phyloP scores from a whole-genome alignment of 129 eudicot species.

The Centrapalus pauciflorus region DNA sequence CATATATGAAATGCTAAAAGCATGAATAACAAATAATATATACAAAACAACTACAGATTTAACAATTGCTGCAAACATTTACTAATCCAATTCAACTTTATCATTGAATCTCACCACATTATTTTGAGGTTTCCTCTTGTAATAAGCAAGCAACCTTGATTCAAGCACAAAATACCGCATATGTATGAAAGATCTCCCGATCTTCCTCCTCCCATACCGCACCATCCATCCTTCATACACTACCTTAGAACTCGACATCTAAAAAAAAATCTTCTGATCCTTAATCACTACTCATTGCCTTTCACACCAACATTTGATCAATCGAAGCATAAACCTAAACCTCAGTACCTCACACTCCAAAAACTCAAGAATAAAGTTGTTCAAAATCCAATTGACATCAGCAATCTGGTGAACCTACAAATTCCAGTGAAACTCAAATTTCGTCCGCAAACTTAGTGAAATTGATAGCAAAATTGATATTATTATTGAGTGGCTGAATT shows the following conservation, averaged over 20 bases:
- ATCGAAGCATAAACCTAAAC: slow-evolving; percentile 13
- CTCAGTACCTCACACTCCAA: neutral
- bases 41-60: neutral
- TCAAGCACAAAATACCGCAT: slow-evolving; percentile 93
- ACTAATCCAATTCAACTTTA: neutral
- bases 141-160: slow-evolving; percentile 69
- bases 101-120: slow-evolving; percentile 49
- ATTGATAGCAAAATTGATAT: neutral
- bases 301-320: slow-evolving; percentile 1
- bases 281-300: slow-evolving; percentile 14
- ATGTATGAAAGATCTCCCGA: slow-evolving; percentile 88
- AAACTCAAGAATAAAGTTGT: neutral
- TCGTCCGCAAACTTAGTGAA: slow-evolving; percentile 6
- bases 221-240: slow-evolving; percentile 98
- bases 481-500: neutral
- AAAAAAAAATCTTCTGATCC: slow-evolving; percentile 8
- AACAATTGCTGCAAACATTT: neutral
- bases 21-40: neutral
- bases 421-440: slow-evolving; percentile 5
- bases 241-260: slow-evolving; percentile 59
- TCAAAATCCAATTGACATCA: neutral
- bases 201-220: slow-evolving; percentile 83
- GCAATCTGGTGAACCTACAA: slow-evolving; percentile 3
- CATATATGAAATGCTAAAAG: neutral
- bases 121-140: slow-evolving; percentile 90